A percentile compares a stretch with the other conserved stretches of the same genome.
Evolutionary conservation across 805 yeast genomes (phyloP).

Genomic region (Metschnikowia koreensis): DNA sequence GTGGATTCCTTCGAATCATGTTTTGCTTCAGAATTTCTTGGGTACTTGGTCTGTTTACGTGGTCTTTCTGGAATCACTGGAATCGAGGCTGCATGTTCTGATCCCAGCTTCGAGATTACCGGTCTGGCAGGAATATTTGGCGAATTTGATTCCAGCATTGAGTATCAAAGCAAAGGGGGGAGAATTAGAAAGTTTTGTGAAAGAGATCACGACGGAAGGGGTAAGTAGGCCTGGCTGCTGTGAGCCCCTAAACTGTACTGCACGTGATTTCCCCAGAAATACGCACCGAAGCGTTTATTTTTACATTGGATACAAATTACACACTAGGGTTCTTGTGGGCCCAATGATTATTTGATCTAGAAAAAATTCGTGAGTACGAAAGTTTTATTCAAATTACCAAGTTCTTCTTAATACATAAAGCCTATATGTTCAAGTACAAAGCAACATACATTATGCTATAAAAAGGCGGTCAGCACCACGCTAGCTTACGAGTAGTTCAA

Average conservation of each 20-base stretch:
- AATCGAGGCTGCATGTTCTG: background rate
- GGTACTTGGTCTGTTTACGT: background rate
- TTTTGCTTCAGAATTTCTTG: background rate
- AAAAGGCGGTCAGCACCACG: background rate
- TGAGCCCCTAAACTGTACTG: background rate
- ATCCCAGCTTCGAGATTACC: background rate
- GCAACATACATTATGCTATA: background rate
- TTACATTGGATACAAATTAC: too few relatives aligned
- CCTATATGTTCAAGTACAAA: too few relatives aligned
- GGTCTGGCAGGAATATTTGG: conserved; percentile 8
- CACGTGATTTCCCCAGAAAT: background rate
- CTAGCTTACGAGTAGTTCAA: conserved; percentile 68
- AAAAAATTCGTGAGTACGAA: too few relatives aligned
- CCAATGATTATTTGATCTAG: too few relatives aligned
- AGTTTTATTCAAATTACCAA: too few relatives aligned
- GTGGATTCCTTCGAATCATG: background rate
- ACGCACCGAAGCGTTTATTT: background rate
- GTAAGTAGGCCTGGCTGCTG: background rate
- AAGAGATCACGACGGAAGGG: background rate
- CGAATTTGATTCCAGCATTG: conserved; percentile 3
- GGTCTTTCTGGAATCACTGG: conserved; percentile 9
- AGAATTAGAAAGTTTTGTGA: background rate
- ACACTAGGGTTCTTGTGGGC: too few relatives aligned
- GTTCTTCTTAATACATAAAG: too few relatives aligned
- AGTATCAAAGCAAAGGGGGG: background rate